A percentile compares a stretch with the other conserved stretches of the same genome.
Conservation (phyloP, 2,329 filamentous ascomycete species). For the Pseudogymnoascus verrucosus region DNA sequence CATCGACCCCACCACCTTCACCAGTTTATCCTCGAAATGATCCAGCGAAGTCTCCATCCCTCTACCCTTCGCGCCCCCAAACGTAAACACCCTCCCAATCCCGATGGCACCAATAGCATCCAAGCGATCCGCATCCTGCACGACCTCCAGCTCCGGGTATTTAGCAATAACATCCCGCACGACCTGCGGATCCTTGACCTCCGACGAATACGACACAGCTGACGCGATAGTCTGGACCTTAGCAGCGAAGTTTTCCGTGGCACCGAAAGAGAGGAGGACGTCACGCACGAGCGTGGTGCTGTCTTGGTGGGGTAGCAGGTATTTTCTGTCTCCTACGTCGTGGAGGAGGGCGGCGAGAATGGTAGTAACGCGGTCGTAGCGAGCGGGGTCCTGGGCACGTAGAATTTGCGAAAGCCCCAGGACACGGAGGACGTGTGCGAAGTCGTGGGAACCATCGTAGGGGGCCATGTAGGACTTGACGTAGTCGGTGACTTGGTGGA, state of each 20-base stretch:
- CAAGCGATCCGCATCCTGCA: constrained; percentile 89
- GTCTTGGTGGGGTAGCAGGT: constrained; percentile 43
- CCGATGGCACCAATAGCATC: constrained; percentile 86
- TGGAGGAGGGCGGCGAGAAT: constrained; percentile 71
- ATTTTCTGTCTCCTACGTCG: constrained; percentile 66
- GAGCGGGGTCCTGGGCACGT: constrained; percentile 32
- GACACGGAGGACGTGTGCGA: constrained; percentile 74
- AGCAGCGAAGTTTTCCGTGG: constrained; percentile 47
- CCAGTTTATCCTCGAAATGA: constrained; percentile 71
- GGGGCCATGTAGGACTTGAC: constrained; percentile 65
- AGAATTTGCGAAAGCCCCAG: constrained; percentile 63
- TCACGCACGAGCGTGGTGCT: constrained; percentile 45
- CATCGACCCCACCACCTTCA: constrained; percentile 55
- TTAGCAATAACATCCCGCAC: constrained; percentile 53
- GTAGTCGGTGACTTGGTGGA: constrained; percentile 50
- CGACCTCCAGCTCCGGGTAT: constrained; percentile 70
- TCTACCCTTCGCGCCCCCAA: constrained; percentile 55
- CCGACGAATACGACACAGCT: constrained; percentile 70
- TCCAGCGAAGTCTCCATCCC: constrained; percentile 58
- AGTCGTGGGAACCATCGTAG: constrained; percentile 85
- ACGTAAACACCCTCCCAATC: constrained; percentile 71
- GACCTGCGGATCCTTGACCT: constrained; percentile 55
- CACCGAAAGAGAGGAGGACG: constrained; percentile 50
- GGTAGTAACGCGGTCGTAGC: constrained; percentile 48
- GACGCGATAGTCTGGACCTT: constrained; percentile 65